Evolutionary conservation across 441 rosid genomes (phyloP), one percentile per base, ranked within the genome.

Genomic region (Gossypium gossypioides): DNA sequence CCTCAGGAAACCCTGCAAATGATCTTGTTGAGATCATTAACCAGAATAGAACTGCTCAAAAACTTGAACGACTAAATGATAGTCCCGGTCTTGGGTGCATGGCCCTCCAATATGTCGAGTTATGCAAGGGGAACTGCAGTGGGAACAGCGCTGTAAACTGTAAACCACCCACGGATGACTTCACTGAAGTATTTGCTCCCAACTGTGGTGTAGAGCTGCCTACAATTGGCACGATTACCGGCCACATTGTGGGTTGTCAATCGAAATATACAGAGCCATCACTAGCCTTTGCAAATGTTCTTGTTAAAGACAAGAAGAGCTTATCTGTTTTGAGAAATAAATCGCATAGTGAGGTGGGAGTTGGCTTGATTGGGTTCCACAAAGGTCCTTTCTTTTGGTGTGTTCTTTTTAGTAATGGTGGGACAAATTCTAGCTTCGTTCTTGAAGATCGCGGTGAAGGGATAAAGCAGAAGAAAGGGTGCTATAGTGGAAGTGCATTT

Each of bases 11-110:
- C 82, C 88, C 91, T 1, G 93, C 97, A 18, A 88, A 85, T 62
- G 91, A 86, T 69, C 86, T 92, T 16, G 89, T 92, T 27, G 83
- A 84, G 78, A 79, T 92, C 75, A 86, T 87, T 68, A 92, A 92
- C 85, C 75, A 80, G 63, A 90, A 92, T 65, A 78, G 95, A 73
- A 89, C 89, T 61, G 79, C 88, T 15, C 74, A 71, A 19, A 88
- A 89, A 69, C 88, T 92, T 27, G 77, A 70, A 40, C 73, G 72
- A 56, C 84, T 92, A 64, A 83, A 79, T 15, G 87, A 86, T 71
- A 90, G 84, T 75, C 97, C 96, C 0, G 96, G 97, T n/a, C 90
- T 92, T 10, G 97, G 95, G 69, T 92, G 97, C 84, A 89, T 90
- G 85, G 96, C 97, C 55, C 83, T 89, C 76, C 95, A 89, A 77